Conservation (phyloP, 2,329 filamentous ascomycete species). For the Ophioceras dolichostomum region DNA sequence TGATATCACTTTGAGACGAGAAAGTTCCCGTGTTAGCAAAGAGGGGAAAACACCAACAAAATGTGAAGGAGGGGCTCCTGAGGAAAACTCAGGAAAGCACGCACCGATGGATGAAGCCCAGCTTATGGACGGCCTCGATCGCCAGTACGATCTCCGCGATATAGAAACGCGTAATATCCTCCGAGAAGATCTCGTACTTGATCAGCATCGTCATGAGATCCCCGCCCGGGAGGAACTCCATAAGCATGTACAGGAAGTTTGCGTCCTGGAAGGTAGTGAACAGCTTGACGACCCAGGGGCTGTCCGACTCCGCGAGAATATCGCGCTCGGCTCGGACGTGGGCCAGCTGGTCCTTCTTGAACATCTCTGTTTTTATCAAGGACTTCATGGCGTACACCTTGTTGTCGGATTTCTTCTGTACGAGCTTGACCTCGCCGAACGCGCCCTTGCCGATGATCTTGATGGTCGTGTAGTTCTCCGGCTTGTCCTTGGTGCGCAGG, state of each 20-base stretch:
- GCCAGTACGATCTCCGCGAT: constrained; percentile 97
- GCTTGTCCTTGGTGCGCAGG: constrained; percentile 82
- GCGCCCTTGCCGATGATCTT: constrained; percentile 99
- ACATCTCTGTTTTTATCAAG: constrained; percentile 98
- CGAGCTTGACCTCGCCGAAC: constrained; percentile 95
- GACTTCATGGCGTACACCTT: constrained; percentile 99
- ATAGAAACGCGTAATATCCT: constrained; percentile 97
- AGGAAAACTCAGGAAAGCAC: constrained; percentile 15
- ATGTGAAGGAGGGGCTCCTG: not conserved
- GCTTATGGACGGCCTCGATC: constrained; percentile 96
- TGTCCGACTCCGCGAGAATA: constrained; percentile 97
- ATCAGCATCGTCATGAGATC: constrained; percentile 99
- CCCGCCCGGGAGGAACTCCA: constrained; percentile 97
- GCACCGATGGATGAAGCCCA: constrained; percentile 96
- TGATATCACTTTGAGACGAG: constrained; percentile 57
- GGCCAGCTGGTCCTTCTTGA: constrained; percentile 96
- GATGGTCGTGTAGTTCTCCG: constrained; percentile 88
- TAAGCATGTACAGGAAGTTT: constrained; percentile 96
- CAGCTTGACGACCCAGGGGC: constrained; percentile 97
- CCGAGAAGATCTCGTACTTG: constrained; percentile 99
- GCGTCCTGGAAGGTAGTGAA: constrained; percentile 96
- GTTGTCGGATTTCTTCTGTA: constrained; percentile 90
- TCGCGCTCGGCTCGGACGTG: constrained; percentile 97
- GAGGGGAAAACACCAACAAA: too few relatives aligned
- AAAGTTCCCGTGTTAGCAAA: not conserved